phyloP scores from a whole-genome alignment of 148 eudicot species.

The Cornus florida region DNA sequence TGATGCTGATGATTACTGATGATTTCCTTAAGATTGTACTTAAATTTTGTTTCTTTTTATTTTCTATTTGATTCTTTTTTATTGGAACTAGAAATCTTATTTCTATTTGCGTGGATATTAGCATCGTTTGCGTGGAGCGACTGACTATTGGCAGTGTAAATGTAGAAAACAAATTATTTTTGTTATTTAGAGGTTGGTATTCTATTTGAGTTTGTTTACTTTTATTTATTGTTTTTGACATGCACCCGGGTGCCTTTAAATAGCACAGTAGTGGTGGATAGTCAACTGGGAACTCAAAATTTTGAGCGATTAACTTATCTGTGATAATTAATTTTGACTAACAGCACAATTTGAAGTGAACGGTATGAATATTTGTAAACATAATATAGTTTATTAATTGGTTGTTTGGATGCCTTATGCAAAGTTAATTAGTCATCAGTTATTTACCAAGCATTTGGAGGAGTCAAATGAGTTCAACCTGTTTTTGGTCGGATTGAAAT shows the following conservation, averaged over 20 bases:
- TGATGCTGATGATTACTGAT: background rate
- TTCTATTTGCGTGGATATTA: too few relatives aligned
- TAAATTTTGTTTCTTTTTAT: too few relatives aligned
- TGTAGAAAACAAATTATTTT: too few relatives aligned
- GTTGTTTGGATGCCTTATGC: background rate
- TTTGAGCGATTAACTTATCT: too few relatives aligned
- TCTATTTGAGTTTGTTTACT: background rate
- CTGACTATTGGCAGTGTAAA: background rate
- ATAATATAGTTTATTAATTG: background rate
- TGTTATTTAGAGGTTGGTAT: background rate
- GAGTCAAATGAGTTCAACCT: background rate
- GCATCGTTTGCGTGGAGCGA: background rate
- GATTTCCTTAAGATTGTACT: background rate
- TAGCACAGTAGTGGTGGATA: too few relatives aligned
- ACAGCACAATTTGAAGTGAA: background rate
- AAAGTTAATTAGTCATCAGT: background rate
- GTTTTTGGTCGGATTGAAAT: background rate
- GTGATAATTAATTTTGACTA: background rate
- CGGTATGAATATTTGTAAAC: background rate
- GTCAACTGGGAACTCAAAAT: too few relatives aligned
- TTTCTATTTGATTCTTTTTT: too few relatives aligned
- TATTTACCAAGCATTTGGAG: background rate
- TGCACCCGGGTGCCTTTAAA: background rate
- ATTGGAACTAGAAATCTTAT: too few relatives aligned
- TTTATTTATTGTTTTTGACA: too few relatives aligned